Evolutionary conservation across 441 rosid species (phyloP), one percentile per base, ranked within the genome.

Genomic region (Gossypium laxum): DNA sequence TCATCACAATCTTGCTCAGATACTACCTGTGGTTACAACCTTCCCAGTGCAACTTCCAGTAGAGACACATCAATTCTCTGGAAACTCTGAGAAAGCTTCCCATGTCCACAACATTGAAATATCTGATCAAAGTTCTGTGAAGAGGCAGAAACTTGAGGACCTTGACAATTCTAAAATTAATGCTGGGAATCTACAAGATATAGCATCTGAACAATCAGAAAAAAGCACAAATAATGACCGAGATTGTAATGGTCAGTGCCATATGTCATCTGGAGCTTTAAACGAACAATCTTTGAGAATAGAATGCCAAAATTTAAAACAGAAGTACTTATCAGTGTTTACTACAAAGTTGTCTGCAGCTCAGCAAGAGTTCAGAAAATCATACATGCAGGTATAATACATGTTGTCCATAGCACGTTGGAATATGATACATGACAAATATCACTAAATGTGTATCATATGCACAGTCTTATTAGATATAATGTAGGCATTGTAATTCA

Each of bases 1-100:
- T 73, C 90, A 84, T 82, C 97, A 94, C 76, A 94, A 94, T 79
- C 90, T 90, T 74, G 82, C 86, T 57, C 94, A 94, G 82, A 87
- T 91, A 76, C 84, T 92, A 73, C 84, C 84, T 50, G 10, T 54
- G 81, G 85, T 78, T 24, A 64, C 78, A 64, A 79, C 77, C 80
- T 65, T 22, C 75, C 30, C 69, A n/a, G 77, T 71, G 73, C 78
- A 82, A 76, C 22, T 48, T 47, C 76, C 82, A 32, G 67, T 81
- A 47, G 64, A 78, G 71, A 77, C 62, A 57, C 76, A 78, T 69
- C 76, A 75, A 52, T 56, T 57, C 56, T 51, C 80, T 41, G 78
- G 76, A 72, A 82, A 71, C 70, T 80, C 77, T 78, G 78, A 74
- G 75, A 82, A 67, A 69, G 72, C 67, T 75, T 76, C 76, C 65